Conservation (phyloP, 352 stramenopile species). For the Phytophthora europaea region DNA sequence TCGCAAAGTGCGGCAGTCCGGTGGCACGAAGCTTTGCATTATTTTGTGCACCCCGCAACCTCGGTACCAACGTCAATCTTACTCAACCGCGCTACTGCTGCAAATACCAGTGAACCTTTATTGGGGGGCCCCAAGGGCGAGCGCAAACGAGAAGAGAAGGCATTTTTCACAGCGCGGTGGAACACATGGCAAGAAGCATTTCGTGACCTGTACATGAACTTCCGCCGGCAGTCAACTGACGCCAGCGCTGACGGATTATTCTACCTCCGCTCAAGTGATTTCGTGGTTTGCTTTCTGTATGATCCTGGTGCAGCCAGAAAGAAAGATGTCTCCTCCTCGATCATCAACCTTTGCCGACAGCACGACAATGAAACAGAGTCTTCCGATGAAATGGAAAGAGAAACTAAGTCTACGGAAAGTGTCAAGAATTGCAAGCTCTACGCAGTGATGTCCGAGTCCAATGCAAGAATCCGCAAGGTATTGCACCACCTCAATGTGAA, state of each 20-base stretch:
- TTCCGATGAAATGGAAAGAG: conserved; percentile 5
- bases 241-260: conserved; percentile 30
- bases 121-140: conserved; percentile 32
- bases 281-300: conserved; percentile 67
- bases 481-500: conserved; percentile 70
- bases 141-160: conserved; percentile 60
- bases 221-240: conserved; percentile 38
- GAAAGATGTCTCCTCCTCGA: conserved; percentile 16
- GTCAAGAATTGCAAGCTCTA: conserved; percentile 33
- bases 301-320: conserved; percentile 12
- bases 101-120: conserved; percentile 38
- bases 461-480: conserved; percentile 65
- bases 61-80: conserved; percentile 62
- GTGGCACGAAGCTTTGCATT: conserved; percentile 74
- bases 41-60: conserved; percentile 73
- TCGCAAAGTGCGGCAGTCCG: conserved; percentile 43
- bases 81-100: conserved; percentile 44
- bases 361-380: conserved; percentile 21
- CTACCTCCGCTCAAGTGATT: conserved; percentile 76
- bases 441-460: conserved; percentile 80
- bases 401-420: conserved; percentile 10
- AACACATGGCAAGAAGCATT: conserved; percentile 77
- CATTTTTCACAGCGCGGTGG: conserved; percentile 69
- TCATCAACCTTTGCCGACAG: conserved; percentile 55
- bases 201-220: conserved; percentile 73